Conservation (phyloP, 345 rosid species). For the Corchorus capsularis region DNA sequence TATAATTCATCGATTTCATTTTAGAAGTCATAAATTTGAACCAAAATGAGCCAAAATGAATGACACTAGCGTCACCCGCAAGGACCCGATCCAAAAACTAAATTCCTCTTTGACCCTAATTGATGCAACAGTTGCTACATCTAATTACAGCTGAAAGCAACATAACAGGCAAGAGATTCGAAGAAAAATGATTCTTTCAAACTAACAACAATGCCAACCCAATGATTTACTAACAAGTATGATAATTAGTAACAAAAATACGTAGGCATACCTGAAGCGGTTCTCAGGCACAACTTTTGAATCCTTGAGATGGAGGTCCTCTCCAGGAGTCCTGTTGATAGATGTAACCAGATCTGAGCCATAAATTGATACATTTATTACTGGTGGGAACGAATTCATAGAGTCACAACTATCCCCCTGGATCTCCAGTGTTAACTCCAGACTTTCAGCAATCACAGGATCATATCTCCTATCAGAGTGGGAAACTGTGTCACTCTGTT, state of each 20-base stretch:
- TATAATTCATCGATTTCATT: no score
- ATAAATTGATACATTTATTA: conserved; percentile 57
- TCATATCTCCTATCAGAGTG: conserved; percentile 44
- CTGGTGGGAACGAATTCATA: conserved; percentile 50
- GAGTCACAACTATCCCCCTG: conserved; percentile 47
- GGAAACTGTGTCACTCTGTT: conserved; percentile 37
- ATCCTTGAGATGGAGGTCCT: conserved; percentile 45
- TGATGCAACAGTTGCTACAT: no score
- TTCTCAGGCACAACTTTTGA: conserved; percentile 56
- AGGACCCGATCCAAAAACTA: no score
- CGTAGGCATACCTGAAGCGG: conserved; percentile 69
- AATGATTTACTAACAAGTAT: neutral
- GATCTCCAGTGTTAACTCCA: conserved; percentile 78
- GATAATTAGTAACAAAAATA: neutral
- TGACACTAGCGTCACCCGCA: no score
- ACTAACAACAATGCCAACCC: conserved; percentile 2
- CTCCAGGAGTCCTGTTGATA: conserved; percentile 36
- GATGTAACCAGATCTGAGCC: conserved; percentile 38
- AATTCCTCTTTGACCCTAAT: no score
- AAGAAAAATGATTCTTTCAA: conserved; percentile 6
- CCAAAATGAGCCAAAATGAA: no score
- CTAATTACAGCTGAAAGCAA: neutral
- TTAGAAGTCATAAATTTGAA: no score
- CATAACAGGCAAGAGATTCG: conserved; percentile 1
- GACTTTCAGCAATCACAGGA: conserved; percentile 39